phyloP scores from a whole-genome alignment of 1,139 yeast species.

The Groenewaldozyma auringiensis region DNA sequence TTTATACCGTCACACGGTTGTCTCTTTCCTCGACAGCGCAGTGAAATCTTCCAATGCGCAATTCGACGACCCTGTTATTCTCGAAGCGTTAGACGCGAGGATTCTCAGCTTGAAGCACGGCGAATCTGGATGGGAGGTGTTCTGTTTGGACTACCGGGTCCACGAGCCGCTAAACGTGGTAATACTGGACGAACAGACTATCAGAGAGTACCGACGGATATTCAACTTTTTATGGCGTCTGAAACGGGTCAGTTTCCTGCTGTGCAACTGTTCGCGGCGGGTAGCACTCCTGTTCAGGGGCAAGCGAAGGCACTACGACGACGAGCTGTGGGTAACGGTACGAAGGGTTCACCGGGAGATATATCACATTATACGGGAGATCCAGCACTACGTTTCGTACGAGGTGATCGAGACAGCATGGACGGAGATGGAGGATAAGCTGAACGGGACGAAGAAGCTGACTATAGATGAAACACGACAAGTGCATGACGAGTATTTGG shows the following conservation, averaged over 20 bases:
- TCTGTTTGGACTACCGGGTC: constrained; percentile 74
- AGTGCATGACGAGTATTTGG: constrained; percentile 31
- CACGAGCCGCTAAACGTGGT: constrained; percentile 43
- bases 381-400: constrained; percentile 34
- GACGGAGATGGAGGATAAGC: constrained; percentile 26
- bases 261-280: constrained; percentile 43
- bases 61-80: constrained; percentile 35
- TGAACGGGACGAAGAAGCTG: constrained; percentile 19
- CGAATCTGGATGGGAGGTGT: constrained; percentile 73
- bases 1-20: constrained; percentile 58
- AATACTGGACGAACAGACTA: constrained; percentile 32
- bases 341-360: constrained; percentile 25
- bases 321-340: constrained; percentile 15
- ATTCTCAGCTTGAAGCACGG: constrained; percentile 64
- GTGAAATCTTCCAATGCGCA: constrained; percentile 56
- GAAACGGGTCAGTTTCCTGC: constrained; percentile 49
- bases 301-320: constrained; percentile 12
- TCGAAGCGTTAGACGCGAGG: constrained; percentile 72
- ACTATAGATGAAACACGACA: constrained; percentile 33
- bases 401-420: constrained; percentile 37
- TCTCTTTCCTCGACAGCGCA: constrained; percentile 59
- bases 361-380: constrained; percentile 33
- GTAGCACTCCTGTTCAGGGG: constrained; percentile 25
- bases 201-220: constrained; percentile 63
- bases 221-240: constrained; percentile 83